Base-by-base conservation (phyloP, 140 eudicot genomes). In the Oenanthe javanica region DNA sequence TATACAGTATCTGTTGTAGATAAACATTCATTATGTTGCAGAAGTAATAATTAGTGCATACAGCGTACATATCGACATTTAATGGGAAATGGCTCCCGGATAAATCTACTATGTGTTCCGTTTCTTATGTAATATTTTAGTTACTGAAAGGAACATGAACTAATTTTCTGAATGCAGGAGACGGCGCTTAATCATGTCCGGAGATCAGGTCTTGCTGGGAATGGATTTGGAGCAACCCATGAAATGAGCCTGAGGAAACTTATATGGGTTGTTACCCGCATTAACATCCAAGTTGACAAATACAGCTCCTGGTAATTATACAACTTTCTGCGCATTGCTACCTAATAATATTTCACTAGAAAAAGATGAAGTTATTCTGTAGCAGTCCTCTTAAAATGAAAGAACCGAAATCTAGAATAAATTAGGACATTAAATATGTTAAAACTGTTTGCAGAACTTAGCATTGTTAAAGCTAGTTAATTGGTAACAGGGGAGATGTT, bases 181-280 rank as follows among this genome's bases (percentile, higher is more conserved):
- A 90, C 97, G 3, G 97, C 93, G 38, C 86, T 93, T 38, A 93
- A 93, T 79, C 98, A 93, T 64, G 97, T 91, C 46, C 84, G 89
- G 25, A 87, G 87, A 75, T 88, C 94, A 0, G 98, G 98, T n/a
- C 86, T 93, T 14, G 89, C 85, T 0, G 93, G 97, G 49, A 83
- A 90, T 71, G 98, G 97, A 45, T 93, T 89, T 14, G 98, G 96
- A 0, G 93, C 97, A 18, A 93, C 98, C 72, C 91, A 86, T 43
- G 97, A 89, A 81, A 93, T 93, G 98, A 88, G 93, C 80, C 84
- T 87, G n/a, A 82, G 89, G 86, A 92, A 92, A 71, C 89, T 92
- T 16, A 90, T 90, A 18, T 92, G 97, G 96, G 97, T 92, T n/a
- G 97, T 92, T 38, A 88, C 97, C 4, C 88, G 96, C 40, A 89